Evolutionary conservation across 2,329 filamentous ascomycete species (phyloP), one percentile per base, ranked within the genome.

Genomic region (Fusarium sp.): DNA sequence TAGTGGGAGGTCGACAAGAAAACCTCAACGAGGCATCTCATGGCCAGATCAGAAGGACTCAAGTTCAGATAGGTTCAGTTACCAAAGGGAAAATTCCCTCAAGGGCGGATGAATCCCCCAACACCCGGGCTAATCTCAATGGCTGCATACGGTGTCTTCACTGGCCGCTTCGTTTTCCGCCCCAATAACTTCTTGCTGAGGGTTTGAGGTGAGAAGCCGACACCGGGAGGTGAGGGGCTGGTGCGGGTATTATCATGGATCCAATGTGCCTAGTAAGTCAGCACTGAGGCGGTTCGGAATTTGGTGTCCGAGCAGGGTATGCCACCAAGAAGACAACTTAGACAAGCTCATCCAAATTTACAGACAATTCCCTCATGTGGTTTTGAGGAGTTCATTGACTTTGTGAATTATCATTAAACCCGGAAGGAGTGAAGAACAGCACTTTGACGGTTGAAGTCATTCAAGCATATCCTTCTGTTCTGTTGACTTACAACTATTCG

Each of bases 141-240:
- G 37, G 35, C 43, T 53, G 46, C 35, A 57, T 49, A 41, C 37
- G 65, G 56, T 44, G 26, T 28, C 37, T 32, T 30, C 47, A 30
- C 19, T 52, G 56, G 45, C 37, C 15, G 40, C 46, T 55, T n/a
- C 30, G 44, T 70, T 64, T 74, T 44, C 69, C 68, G 69, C 68
- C 65, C 69, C 71, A 70, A 71, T 74, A 46, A 50, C 60, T 71
- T 68, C 56, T 64, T 56, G 24, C n/a, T 51, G 56, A 61, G 61
- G 53, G 22, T 56, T 33, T 24, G 56, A 61, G 55, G 28, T 68
- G 32, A 28, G 28, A 56, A 73, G 72, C 72, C 72, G 69, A 73
- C 68, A 73, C 70, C 71, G 72, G 72, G 68, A 63, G 55, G 57
- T 39, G 66, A 61, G 67, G 63, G 70, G 67, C 64, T 67, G 62